A percentile compares a stretch with the other conserved stretches of the same genome.
Evolutionary conservation across 805 yeast genomes (phyloP).

Genomic region (Saccharomycopsis fodiens): DNA sequence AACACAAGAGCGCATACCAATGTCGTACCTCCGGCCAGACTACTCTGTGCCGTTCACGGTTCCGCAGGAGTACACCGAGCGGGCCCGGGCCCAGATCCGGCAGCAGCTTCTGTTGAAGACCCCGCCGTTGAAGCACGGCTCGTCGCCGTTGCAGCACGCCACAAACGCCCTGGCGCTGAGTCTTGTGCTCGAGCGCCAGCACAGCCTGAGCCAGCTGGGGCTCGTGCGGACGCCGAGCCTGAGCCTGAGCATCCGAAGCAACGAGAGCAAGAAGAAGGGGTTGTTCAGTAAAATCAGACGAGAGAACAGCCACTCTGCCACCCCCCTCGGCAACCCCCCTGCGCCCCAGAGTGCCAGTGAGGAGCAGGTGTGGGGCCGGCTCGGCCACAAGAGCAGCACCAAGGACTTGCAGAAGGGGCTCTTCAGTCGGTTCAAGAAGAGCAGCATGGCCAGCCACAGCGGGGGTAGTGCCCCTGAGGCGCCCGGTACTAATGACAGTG

Average conservation of each 20-base stretch:
- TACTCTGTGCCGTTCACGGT: slow-evolving; percentile 18
- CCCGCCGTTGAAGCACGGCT: slow-evolving; percentile 25
- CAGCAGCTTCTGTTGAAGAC: slow-evolving; percentile 22
- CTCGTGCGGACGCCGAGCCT: neutral
- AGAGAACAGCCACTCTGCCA: slow-evolving; percentile 2
- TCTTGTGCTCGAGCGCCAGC: neutral
- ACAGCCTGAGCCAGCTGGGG: neutral
- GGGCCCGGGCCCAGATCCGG: slow-evolving; percentile 28
- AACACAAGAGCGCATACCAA: too few relatives aligned
- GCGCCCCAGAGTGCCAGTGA: too few relatives aligned
- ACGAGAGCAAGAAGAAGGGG: neutral
- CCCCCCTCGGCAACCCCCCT: too few relatives aligned
- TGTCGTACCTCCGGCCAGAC: slow-evolving; percentile 17
- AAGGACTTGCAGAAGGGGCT: slow-evolving; percentile 22
- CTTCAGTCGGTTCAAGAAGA: slow-evolving; percentile 21
- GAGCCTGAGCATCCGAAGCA: neutral
- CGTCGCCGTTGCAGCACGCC: slow-evolving; percentile 26
- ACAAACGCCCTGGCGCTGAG: slow-evolving; percentile 19
- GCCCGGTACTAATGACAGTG: neutral
- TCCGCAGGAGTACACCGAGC: slow-evolving; percentile 26
- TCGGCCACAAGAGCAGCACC: slow-evolving; percentile 19
- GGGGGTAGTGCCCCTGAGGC: neutral
- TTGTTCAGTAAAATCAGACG: neutral
- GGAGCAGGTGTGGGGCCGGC: too few relatives aligned
- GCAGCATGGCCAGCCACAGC: neutral